These are phyloP conservation scores for Tylopilus sp. DNA, from an alignment of 1,284 basidiomycete genomes.

Conservation along the genomic window DNA sequence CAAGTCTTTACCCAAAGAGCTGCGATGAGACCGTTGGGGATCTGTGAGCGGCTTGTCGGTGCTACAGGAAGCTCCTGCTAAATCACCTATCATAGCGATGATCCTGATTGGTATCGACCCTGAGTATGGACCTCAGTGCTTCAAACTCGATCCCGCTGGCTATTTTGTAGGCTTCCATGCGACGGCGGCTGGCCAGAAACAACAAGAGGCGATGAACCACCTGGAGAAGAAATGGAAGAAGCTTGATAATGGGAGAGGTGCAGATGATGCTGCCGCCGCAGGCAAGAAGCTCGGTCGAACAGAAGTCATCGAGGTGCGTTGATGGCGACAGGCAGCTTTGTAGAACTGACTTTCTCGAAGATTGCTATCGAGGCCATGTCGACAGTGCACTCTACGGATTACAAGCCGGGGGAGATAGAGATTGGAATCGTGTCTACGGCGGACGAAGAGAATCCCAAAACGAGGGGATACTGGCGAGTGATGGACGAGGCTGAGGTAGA, in stretches of 20 bases:
- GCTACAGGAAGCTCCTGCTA: not conserved
- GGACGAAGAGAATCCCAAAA: constrained; percentile 64
- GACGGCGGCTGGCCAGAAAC: constrained; percentile 94
- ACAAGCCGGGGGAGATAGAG: constrained; percentile 88
- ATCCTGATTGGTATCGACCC: constrained; percentile 92
- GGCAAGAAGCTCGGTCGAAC: constrained; percentile 61
- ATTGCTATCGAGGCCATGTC: constrained; percentile 95
- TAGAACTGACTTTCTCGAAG: constrained; percentile 40
- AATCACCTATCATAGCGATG: constrained; percentile 64
- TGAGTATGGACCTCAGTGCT: constrained; percentile 89
- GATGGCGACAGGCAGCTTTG: constrained; percentile 17
- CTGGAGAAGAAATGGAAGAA: constrained; percentile 99
- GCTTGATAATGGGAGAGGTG: constrained; percentile 68
- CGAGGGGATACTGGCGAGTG: constrained; percentile 75
- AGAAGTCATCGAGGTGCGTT: constrained; percentile 79
- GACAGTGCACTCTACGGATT: constrained; percentile 91
- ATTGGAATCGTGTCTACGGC: constrained; percentile 77
- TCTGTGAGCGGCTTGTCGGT: constrained; percentile 55
- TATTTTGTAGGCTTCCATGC: constrained; percentile 99
- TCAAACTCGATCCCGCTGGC: constrained; percentile 98
- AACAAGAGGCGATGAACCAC: constrained; percentile 98
- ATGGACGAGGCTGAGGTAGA: constrained; percentile 85
- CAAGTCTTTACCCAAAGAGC: constrained; percentile 99
- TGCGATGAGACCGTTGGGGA: constrained; percentile 95
- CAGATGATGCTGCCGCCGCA: constrained; percentile 69